Percentiles rank a stretch among this genome's conserved stretches.
Evolutionary conservation across 2,329 filamentous ascomycete species (phyloP).

Genomic region (Calonectria honghensis): DNA sequence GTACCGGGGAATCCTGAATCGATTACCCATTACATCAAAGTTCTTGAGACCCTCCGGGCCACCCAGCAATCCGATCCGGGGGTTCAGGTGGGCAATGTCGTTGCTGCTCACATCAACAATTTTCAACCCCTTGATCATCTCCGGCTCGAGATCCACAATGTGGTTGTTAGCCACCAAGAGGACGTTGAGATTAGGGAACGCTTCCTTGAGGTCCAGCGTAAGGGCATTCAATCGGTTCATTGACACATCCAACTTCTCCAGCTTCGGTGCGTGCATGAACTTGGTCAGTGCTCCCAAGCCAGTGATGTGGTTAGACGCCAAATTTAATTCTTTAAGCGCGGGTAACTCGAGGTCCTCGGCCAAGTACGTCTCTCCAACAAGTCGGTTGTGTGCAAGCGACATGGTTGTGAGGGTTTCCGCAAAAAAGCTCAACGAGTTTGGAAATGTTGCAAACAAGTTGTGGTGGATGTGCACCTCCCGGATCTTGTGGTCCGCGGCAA

Average conservation of each 20-base stretch:
- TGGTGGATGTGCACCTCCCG: constrained; percentile 82
- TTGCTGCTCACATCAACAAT: constrained; percentile 83
- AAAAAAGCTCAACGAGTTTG: constrained; percentile 82
- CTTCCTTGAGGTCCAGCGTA: constrained; percentile 76
- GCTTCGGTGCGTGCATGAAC: constrained; percentile 81
- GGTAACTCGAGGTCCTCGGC: constrained; percentile 81
- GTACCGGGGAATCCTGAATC: constrained; percentile 90
- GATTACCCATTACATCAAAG: constrained; percentile 88
- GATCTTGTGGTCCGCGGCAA: constrained; percentile 71
- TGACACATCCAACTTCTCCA: constrained; percentile 87
- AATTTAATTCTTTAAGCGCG: constrained; percentile 83
- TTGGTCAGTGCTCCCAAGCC: constrained; percentile 79
- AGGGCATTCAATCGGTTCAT: constrained; percentile 86
- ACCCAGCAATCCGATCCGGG: constrained; percentile 85
- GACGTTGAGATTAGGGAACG: constrained; percentile 82
- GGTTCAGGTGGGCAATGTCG: constrained; percentile 87
- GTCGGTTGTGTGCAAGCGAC: constrained; percentile 84
- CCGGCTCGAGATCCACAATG: constrained; percentile 82
- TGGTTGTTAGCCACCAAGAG: constrained; percentile 88
- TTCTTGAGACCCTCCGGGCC: constrained; percentile 76
- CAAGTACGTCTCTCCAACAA: constrained; percentile 80
- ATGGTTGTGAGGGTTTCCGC: constrained; percentile 82
- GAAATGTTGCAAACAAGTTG: constrained; percentile 84
- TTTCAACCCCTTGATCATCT: constrained; percentile 83
- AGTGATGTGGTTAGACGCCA: constrained; percentile 84